Percentiles rank a stretch among this genome's conserved stretches.
Evolutionary conservation across 2,329 filamentous ascomycete genomes (phyloP).

Genomic region (Neofusicoccum kwambonambiense): DNA sequence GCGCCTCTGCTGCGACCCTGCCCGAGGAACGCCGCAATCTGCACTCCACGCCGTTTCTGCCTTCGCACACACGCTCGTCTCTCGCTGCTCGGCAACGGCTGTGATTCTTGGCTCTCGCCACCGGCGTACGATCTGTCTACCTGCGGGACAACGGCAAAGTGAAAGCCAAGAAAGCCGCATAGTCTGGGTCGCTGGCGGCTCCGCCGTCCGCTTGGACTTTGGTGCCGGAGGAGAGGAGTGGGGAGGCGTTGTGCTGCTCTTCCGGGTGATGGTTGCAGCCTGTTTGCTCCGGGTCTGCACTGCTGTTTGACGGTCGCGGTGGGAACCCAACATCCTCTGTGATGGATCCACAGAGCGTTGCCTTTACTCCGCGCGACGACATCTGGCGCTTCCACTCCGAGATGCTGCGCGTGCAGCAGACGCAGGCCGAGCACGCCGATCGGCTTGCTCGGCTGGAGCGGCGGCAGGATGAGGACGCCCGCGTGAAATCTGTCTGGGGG

Average conservation of each 20-base stretch:
- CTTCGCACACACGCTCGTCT: neutral
- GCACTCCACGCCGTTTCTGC: neutral
- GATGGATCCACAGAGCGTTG: constrained; percentile 64
- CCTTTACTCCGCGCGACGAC: constrained; percentile 64
- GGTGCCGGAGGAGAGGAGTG: constrained; percentile 24
- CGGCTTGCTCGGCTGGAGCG: constrained; percentile 61
- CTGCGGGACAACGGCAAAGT: neutral
- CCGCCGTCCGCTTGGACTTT: constrained; percentile 24
- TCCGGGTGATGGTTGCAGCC: constrained; percentile 8
- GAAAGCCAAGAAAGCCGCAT: neutral
- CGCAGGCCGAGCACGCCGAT: constrained; percentile 61
- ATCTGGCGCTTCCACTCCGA: constrained; percentile 65
- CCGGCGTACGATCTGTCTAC: neutral
- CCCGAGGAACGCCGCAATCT: neutral
- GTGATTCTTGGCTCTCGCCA: neutral
- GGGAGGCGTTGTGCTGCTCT: constrained; percentile 13
- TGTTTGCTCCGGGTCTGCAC: neutral
- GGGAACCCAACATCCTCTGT: constrained; percentile 22
- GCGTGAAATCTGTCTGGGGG: constrained; percentile 82
- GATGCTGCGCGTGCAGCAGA: constrained; percentile 59
- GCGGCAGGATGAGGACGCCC: constrained; percentile 61
- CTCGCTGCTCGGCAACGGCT: neutral
- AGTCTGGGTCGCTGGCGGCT: constrained; percentile 21
- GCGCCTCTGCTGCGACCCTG: neutral
- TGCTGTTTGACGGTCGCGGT: neutral